These are phyloP conservation scores for Clarireedia monteithiana DNA, from an alignment of 2,329 filamentous ascomycete genomes.

Conservation along the genomic window DNA sequence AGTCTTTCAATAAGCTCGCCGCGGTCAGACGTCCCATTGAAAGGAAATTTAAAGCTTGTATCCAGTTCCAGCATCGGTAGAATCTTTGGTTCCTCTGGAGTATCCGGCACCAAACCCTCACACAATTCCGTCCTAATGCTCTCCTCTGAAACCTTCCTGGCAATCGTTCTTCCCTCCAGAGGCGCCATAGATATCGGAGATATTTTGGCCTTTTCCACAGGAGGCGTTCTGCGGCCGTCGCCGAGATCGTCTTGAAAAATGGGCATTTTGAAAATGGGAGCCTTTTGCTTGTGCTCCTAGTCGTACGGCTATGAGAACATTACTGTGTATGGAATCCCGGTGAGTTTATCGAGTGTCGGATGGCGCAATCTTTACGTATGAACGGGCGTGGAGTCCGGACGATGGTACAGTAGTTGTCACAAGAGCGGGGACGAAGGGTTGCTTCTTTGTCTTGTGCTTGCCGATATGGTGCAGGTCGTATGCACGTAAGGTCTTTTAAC, in stretches of 20 bases:
- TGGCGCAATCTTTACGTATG: neutral
- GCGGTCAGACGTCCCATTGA: slow-evolving; percentile 44
- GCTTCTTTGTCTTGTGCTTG: neutral
- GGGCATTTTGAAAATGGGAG: slow-evolving; percentile 39
- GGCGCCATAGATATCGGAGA: slow-evolving; percentile 19
- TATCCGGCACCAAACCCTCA: slow-evolving; percentile 42
- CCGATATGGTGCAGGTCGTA: neutral
- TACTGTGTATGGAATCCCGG: neutral
- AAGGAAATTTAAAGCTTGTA: slow-evolving; percentile 14
- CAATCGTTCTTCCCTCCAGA: slow-evolving; percentile 14
- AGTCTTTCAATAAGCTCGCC: slow-evolving; percentile 76
- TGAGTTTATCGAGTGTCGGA: neutral
- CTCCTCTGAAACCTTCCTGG: slow-evolving; percentile 46
- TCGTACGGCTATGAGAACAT: slow-evolving; percentile 6
- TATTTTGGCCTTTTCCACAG: slow-evolving; percentile 15
- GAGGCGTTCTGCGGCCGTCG: slow-evolving; percentile 21
- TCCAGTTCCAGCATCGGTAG: slow-evolving; percentile 12
- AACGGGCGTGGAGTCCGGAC: neutral
- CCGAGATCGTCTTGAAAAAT: slow-evolving; percentile 48
- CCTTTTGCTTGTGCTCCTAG: slow-evolving; percentile 5
- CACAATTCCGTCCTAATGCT: slow-evolving; percentile 54
- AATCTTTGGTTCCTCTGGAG: slow-evolving; percentile 11
- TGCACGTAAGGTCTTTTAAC: neutral
- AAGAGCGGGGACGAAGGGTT: neutral
- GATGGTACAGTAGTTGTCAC: neutral